Evolutionary conservation across 2,329 filamentous ascomycete species (phyloP), one percentile per base, ranked within the genome.

Genomic region (Thielaviopsis euricoi): DNA sequence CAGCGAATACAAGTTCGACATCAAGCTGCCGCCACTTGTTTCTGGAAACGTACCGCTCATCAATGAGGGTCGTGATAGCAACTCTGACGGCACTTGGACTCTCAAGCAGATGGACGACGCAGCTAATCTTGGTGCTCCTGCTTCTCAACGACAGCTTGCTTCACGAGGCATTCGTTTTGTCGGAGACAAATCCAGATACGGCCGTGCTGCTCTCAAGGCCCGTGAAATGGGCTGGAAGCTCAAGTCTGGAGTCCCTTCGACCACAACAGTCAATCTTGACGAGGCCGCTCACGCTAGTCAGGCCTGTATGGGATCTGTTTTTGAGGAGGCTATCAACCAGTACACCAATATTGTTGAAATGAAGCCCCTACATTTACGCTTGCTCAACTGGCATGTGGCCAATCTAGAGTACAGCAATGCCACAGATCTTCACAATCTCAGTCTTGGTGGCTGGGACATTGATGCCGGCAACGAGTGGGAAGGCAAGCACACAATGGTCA

Each of bases 341-440:
- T 98, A 95, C 67, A 85, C 87, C 65, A 76, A 79, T 33, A 79
- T 98, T 53, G 78, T 97, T 26, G 85, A 95, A 60, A 73, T 98
- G 56, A 87, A 83, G 15, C 80, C 90, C 1, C 87, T 89, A 66
- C 93, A 98, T 66, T 84, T 95, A 70, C 82, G 93, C 52, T 75
- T 98, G 17, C 78, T 97, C 66, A 98, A 96, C 66, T 98, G 93
- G 93, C 94, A 98, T 70, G 86, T 96, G 68, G 94, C 94, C 63
- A 98, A 98, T 67, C 77, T 98, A 15, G 93, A 98, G 70, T 98
- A 98, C 67, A 94, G 91, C 62, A 98, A 97, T 68, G 93, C 93
- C 1, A 87, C 84, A 1, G 94, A 89, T 63, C 82, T 95, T 57
- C 84, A 86, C 63, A 85, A 86, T 62, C 79, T 98, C 19, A 97